phyloP scores from a whole-genome alignment of 345 rosid species.

The Hibiscus syriacus region DNA sequence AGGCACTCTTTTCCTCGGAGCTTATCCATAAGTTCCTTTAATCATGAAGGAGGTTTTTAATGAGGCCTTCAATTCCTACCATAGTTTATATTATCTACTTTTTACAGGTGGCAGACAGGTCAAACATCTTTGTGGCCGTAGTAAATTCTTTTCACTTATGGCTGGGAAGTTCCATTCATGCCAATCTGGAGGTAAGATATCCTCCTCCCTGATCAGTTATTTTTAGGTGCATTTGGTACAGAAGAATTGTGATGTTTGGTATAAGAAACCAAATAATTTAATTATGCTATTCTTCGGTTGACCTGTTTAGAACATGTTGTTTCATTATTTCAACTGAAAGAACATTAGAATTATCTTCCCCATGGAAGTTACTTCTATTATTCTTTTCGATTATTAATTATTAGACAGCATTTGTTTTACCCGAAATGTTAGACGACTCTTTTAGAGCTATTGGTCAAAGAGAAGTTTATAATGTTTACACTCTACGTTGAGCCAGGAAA shows the following conservation, averaged over 20 bases:
- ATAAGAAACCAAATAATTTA: not conserved
- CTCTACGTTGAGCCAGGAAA: not conserved
- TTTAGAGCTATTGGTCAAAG: not conserved
- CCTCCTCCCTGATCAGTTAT: not conserved
- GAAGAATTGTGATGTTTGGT: not conserved
- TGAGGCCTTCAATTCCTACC: too few relatives aligned
- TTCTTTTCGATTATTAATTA: too few relatives aligned
- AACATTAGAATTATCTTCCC: not conserved
- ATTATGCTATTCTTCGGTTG: not conserved
- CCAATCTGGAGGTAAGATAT: slow-evolving; percentile 33
- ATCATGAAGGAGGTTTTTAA: too few relatives aligned
- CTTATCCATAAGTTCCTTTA: too few relatives aligned
- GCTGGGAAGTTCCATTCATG: slow-evolving; percentile 26
- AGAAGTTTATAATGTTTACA: not conserved
- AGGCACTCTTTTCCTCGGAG: too few relatives aligned
- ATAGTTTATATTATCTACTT: not conserved
- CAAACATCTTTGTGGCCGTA: slow-evolving; percentile 25
- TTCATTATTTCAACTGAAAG: too few relatives aligned
- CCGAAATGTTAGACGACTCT: not conserved
- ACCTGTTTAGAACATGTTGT: too few relatives aligned
- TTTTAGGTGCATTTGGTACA: not conserved
- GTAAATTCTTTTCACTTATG: slow-evolving; percentile 31
- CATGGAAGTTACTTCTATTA: not conserved
- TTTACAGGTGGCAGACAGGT: slow-evolving; percentile 21
- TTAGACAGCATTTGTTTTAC: not conserved